Base-by-base conservation (phyloP, 2,329 filamentous ascomycete species). In the Aspergillus sp. region DNA sequence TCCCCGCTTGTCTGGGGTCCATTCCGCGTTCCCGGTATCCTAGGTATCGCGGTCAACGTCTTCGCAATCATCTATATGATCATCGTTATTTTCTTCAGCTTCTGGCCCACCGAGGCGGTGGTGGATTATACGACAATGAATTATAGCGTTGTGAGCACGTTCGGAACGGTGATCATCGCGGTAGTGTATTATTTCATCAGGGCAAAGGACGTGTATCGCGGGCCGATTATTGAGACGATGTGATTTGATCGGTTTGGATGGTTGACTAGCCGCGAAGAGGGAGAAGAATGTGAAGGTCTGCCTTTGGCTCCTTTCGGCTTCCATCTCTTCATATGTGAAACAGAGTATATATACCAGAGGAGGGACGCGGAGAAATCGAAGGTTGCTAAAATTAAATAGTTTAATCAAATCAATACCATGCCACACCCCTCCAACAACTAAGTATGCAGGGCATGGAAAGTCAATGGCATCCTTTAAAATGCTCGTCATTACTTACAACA, bases 51-150 rank as follows among this genome's bases (percentile, higher is more conserved):
- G 2, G 67, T 82, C 58, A 82, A 83, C 57, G 52, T 71, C 4
- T 79, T 75, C 58, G 78, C 79, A 0, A 69, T 81, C 16, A 46
- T 73, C 4, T 85, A 81, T 63, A 73, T 81, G n/a, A 65, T 75
- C 1, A 74, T 81, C 47, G 74, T 80, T 4, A 77, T 82, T 57
- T 73, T 83, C 58, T 81, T 83, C 63, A 74, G 75, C 50, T 82
- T 82, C 61, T 84, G 82, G 68, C 83, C 83, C 0, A 65, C 62
- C 0, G 26, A 64, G 2, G 68, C 75, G 46, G 62, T 70, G 1
- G 76, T 80, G 2, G 75, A 70, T 2, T 66, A 73, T 1, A 65
- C 64, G 11, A 76, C 74, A 3, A 83, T 84, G 75, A 85, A 85
- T 66, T 85, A 63, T 12, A 69, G 66, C 49, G 66, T 75, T 14